These are phyloP conservation scores for Microbotryum lychnidis-dioicae DNA, from an alignment of 1,284 basidiomycete genomes.

Conservation along the genomic window DNA sequence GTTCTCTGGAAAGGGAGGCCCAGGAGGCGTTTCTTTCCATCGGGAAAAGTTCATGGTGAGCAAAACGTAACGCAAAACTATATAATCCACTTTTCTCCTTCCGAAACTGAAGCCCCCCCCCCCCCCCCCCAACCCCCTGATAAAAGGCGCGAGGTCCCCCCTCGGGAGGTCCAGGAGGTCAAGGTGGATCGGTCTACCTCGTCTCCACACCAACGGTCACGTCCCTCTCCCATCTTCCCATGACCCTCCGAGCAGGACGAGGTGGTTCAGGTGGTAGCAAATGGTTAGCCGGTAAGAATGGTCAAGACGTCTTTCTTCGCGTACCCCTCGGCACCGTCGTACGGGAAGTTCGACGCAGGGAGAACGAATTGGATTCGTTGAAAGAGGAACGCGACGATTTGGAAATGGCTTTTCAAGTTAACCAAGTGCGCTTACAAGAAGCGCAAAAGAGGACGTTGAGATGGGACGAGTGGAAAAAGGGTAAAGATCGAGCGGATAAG, in stretches of 20 bases:
- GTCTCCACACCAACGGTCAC: constrained; percentile 64
- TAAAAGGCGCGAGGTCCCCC: constrained; percentile 64
- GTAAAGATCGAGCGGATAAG: constrained; percentile 17
- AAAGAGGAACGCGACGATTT: constrained; percentile 55
- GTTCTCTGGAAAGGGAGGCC: constrained; percentile 17
- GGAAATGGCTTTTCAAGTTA: constrained; percentile 45
- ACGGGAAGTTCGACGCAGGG: constrained; percentile 60
- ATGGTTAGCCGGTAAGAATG: constrained; percentile 71
- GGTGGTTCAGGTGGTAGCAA: constrained; percentile 70
- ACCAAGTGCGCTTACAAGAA: constrained; percentile 24
- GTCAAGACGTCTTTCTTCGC: constrained; percentile 59
- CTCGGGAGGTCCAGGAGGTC: constrained; percentile 80
- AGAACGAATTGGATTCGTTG: constrained; percentile 49
- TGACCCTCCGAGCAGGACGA: constrained; percentile 56
- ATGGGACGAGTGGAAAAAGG: constrained; percentile 29
- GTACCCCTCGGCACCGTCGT: constrained; percentile 87
- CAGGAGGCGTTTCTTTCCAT: constrained; percentile 25
- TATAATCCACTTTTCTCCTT: constrained; percentile 48
- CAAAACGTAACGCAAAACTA: constrained; percentile 69
- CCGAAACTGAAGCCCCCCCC: neutral
- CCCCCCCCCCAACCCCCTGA: neutral
- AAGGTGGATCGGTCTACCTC: constrained; percentile 77
- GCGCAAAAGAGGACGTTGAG: constrained; percentile 24
- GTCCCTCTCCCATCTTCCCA: constrained; percentile 62
- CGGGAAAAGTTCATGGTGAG: constrained; percentile 50